Base-by-base conservation (phyloP, 768 basidiomycete species). In the Boletales sp. region DNA sequence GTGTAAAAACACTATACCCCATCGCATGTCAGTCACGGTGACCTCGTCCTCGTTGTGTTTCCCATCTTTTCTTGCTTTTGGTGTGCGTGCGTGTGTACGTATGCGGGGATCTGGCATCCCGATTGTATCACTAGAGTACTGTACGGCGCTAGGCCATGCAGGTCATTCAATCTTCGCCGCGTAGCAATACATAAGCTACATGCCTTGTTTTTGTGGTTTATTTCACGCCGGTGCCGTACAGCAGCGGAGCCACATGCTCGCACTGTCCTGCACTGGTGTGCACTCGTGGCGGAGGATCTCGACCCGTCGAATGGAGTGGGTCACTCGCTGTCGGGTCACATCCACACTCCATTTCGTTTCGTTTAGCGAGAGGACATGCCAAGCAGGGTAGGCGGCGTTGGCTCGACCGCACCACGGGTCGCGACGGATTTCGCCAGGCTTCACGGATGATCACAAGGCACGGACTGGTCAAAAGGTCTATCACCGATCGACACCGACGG, bases 51-150 rank as follows among this genome's bases (percentile, higher is more conserved):
- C 31, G 15, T 30, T 41, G 25, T 28, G 25, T 28, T 28, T 28
- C 25, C 34, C 34, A 15, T 48, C 7, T 15, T 28, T 21, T 14
- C 19, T 28, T 41, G 14, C 9, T 19, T 18, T 21, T 35, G 8
- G 12, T 33, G 18, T 33, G 1, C 18, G 40, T 25, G 40, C 21
- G 21, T 13, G 39, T 17, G n/a, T 30, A n/a, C 41, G 41, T 37
- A 17, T 19, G 45, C 19, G 40, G 8, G 60, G 61, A 56, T 61
- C 59, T 39, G 59, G 59, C 11, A 61, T 61, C 61, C 60, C n/a
- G 30, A 31, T 34, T 61, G 59, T 61, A 61, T 52, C 50, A 44
- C 25, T 56, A 61, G n/a, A n/a, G 50, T 50, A 19, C n/a, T 39
- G 38, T 19, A 43, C 37, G 42, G 51, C n/a, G 49, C 34, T 51